These are phyloP conservation scores for Hibiscus mutabilis DNA, from an alignment of 345 rosid genomes.

Conservation along the genomic window DNA sequence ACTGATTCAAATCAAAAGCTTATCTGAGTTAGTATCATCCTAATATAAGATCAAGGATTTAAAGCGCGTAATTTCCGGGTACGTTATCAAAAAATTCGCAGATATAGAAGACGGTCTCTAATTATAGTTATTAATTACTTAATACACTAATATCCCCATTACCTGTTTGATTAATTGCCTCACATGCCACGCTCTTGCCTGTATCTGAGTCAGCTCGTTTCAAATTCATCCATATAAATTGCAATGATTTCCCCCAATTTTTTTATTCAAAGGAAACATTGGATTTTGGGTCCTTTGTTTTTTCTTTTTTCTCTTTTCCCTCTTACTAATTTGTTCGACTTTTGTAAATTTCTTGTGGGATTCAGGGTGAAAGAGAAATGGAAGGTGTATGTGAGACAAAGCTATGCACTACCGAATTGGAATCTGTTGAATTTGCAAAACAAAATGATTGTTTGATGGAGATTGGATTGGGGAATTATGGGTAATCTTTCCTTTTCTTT, in stretches of 20 bases:
- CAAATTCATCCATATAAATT: not conserved
- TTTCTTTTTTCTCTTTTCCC: not conserved
- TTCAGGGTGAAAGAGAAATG: slow-evolving; percentile 5
- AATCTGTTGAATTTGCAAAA: slow-evolving; percentile 10
- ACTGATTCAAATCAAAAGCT: not conserved
- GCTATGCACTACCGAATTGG: not conserved
- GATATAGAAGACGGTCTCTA: not conserved
- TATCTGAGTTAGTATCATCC: not conserved
- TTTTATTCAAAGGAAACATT: not conserved
- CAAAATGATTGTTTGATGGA: slow-evolving; percentile 20
- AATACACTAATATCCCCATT: not conserved
- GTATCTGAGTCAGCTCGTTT: slow-evolving; percentile 5
- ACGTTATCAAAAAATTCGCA: not conserved
- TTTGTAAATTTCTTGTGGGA: not conserved
- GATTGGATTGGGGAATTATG: slow-evolving; percentile 53
- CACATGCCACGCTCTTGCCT: slow-evolving; percentile 6
- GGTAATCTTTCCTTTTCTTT: slow-evolving; percentile 32
- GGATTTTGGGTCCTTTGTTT: not conserved
- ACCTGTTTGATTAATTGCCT: slow-evolving; percentile 9
- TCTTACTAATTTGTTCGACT: not conserved
- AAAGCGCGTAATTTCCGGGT: slow-evolving; percentile 1
- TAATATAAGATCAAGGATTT: not conserved
- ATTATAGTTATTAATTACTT: not conserved
- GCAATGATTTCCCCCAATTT: not conserved
- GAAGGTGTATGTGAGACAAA: not conserved